These are phyloP conservation scores for Xylaria hypoxylon DNA, from an alignment of 2,329 filamentous ascomycete species.

Conservation along the genomic window DNA sequence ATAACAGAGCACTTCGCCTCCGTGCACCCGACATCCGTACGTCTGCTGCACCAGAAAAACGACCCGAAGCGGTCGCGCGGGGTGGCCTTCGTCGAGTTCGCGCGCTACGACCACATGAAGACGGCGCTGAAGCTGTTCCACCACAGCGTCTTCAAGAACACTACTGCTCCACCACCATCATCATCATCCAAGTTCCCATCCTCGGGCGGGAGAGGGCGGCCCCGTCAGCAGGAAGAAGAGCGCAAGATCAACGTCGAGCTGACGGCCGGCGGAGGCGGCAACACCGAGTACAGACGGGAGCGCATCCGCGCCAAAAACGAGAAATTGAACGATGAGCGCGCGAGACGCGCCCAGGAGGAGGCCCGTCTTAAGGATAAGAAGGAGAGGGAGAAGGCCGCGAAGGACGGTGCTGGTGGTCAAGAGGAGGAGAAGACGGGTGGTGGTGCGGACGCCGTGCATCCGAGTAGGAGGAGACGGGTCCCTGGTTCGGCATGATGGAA, in stretches of 20 bases:
- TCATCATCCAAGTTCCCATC: too few relatives aligned
- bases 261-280: constrained; percentile 89
- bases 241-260: constrained; percentile 93
- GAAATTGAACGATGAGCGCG: constrained; percentile 78
- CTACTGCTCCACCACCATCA: too few relatives aligned
- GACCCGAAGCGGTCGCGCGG: constrained; percentile 75
- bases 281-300: constrained; percentile 75
- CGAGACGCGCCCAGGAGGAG: constrained; percentile 59
- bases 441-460: constrained; percentile 58
- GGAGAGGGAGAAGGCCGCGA: constrained; percentile 46
- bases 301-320: constrained; percentile 89
- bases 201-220: background rate
- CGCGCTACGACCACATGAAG: constrained; percentile 88
- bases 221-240: constrained; percentile 52
- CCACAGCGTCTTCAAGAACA: constrained; percentile 79
- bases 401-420: constrained; percentile 44
- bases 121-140: constrained; percentile 92
- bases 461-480: constrained; percentile 59
- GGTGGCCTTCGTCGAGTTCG: constrained; percentile 91
- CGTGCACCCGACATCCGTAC: constrained; percentile 76
- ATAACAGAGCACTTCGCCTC: constrained; percentile 82
- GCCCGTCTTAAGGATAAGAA: constrained; percentile 57
- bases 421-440: constrained; percentile 44
- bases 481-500: constrained; percentile 35
- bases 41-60: constrained; percentile 76